Evolutionary conservation across 768 basidiomycete genomes (phyloP).

Genomic region (Kockovaella imperatae): DNA sequence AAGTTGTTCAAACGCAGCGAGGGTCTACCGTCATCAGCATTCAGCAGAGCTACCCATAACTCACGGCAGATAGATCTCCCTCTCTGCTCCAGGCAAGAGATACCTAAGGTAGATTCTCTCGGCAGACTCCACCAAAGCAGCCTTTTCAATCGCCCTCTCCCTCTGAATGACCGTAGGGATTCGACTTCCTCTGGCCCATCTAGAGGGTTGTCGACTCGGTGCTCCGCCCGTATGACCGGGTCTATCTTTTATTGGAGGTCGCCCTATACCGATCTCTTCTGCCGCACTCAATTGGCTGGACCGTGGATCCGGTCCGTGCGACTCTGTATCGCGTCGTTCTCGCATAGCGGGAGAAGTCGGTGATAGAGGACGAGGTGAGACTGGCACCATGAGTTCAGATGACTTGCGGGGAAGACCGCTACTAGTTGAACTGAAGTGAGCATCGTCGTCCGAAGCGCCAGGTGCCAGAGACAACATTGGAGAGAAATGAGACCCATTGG

Average conservation of each 20-base stretch:
- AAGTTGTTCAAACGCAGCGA: constrained; percentile 84
- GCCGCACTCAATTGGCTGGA: background rate
- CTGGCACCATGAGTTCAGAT: background rate
- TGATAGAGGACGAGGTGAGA: constrained; percentile 2
- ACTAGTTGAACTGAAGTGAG: no score
- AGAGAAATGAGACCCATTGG: constrained; percentile 87
- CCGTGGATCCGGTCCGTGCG: constrained; percentile 21
- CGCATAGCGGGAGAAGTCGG: constrained; percentile 5
- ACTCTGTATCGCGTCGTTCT: constrained; percentile 37
- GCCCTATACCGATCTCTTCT: background rate
- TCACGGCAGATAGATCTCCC: constrained; percentile 90
- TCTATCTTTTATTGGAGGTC: constrained; percentile 6
- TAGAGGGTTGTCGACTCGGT: constrained; percentile 10
- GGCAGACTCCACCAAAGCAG: constrained; percentile 83
- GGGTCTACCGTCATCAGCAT: constrained; percentile 47
- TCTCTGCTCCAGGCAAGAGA: constrained; percentile 79
- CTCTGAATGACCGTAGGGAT: constrained; percentile 92
- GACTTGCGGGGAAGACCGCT: background rate
- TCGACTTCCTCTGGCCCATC: constrained; percentile 14
- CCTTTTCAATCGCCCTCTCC: constrained; percentile 77
- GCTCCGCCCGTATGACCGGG: constrained; percentile 4
- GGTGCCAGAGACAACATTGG: constrained; percentile 64
- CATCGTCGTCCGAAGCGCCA: no score
- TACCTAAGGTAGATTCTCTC: constrained; percentile 95
- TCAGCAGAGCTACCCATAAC: constrained; percentile 8